Percentiles rank a stretch among this genome's conserved stretches.
These are phyloP conservation scores for Penstemon eatonii DNA, from an alignment of 257 asterid species.

Conservation along the genomic window DNA sequence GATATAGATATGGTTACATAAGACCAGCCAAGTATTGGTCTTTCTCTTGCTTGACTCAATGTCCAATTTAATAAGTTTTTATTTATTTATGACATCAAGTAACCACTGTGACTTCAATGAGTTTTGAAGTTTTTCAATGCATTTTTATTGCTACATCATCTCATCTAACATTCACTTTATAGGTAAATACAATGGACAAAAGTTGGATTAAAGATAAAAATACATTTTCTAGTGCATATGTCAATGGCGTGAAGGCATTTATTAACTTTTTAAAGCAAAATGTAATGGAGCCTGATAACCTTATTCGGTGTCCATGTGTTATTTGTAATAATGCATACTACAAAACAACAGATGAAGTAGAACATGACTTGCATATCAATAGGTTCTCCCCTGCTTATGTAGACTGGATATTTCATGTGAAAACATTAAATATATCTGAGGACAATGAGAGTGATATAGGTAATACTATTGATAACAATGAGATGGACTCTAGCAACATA, in stretches of 20 bases:
- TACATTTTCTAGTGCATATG: constrained; percentile 5
- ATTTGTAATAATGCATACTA: background rate
- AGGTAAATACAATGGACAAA: constrained; percentile 6
- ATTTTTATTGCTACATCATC: too few relatives aligned
- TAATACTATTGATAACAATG: too few relatives aligned
- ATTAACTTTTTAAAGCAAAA: constrained; percentile 9
- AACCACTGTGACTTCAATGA: too few relatives aligned
- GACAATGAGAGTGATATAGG: too few relatives aligned
- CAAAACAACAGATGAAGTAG: background rate
- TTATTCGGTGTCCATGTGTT: constrained; percentile 7
- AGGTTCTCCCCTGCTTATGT: background rate
- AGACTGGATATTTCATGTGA: background rate
- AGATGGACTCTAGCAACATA: background rate
- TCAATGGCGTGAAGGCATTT: constrained; percentile 6
- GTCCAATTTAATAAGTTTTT: too few relatives aligned
- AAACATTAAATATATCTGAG: background rate
- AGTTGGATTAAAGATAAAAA: constrained; percentile 20
- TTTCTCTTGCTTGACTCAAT: too few relatives aligned
- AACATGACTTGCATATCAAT: background rate
- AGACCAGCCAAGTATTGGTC: too few relatives aligned
- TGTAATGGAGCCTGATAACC: background rate
- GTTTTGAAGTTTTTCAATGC: too few relatives aligned
- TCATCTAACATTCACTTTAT: too few relatives aligned
- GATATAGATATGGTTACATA: too few relatives aligned
- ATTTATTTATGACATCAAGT: too few relatives aligned